These are phyloP conservation scores for Leersia perrieri DNA, from an alignment of 176 grass and related monocot genomes.

Conservation along the genomic window DNA sequence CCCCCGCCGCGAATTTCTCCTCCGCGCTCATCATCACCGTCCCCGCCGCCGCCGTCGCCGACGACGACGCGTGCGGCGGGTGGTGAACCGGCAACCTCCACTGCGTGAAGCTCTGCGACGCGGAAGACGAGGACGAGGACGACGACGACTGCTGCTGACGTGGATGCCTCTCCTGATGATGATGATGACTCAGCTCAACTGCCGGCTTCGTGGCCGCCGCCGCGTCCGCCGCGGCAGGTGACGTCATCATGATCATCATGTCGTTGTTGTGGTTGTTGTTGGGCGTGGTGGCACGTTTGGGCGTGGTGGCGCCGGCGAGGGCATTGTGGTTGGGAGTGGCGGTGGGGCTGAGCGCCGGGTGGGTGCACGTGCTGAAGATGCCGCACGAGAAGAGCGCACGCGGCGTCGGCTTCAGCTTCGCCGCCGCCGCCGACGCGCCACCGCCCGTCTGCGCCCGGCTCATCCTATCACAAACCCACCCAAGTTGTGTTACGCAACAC, in stretches of 20 bases:
- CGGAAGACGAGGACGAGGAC: conserved; percentile 62
- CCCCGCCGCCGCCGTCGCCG: not conserved
- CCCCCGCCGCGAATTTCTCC: conserved; percentile 62
- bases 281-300: too few species aligned
- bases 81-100: conserved; percentile 77
- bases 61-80: conserved; percentile 42
- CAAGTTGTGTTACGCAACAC: too few species aligned
- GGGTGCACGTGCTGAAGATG: conserved; percentile 84
- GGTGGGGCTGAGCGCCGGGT: conserved; percentile 61
- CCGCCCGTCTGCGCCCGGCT: conserved; percentile 41
- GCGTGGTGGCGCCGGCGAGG: too few species aligned
- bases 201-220: not conserved
- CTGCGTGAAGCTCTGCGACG: conserved; percentile 86
- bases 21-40: conserved; percentile 18
- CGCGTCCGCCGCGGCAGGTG: too few species aligned
- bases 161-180: not conserved
- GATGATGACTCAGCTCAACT: conserved; percentile 6
- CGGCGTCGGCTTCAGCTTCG: conserved; percentile 69
- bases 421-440: not conserved
- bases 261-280: too few species aligned
- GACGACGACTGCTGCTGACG: conserved; percentile 37
- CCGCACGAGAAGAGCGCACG: conserved; percentile 74
- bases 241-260: too few species aligned
- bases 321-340: conserved; percentile 45
- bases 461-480: conserved; percentile 25